phyloP scores from a whole-genome alignment of 257 asterid species.

The Solanum peruvianum region DNA sequence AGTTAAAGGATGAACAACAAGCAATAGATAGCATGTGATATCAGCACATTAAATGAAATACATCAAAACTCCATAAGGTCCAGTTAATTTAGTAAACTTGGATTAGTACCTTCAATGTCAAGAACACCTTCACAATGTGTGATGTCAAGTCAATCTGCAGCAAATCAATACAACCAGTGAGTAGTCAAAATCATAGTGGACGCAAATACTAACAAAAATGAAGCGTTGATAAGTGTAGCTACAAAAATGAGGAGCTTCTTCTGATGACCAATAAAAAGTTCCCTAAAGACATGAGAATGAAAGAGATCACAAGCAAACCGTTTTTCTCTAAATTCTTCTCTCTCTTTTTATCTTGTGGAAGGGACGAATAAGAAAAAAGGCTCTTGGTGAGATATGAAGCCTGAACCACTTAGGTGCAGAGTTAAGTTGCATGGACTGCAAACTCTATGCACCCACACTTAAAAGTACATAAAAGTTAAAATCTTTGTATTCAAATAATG shows the following conservation, averaged over 20 bases:
- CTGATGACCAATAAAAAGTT: neutral
- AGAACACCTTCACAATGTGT: slow-evolving; percentile 78
- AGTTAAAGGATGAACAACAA: neutral
- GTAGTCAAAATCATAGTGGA: neutral
- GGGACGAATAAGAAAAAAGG: neutral
- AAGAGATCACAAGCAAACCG: neutral
- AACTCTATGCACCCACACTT: neutral
- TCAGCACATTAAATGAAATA: neutral
- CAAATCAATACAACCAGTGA: slow-evolving; percentile 1
- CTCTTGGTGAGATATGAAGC: neutral
- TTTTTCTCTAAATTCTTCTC: neutral
- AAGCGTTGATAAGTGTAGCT: neutral
- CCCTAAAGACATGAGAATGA: neutral
- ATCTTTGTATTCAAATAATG: neutral
- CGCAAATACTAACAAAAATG: neutral
- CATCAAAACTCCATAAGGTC: neutral
- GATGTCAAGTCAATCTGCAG: slow-evolving; percentile 92
- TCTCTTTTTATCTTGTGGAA: neutral
- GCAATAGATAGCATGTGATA: neutral
- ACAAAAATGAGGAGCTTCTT: neutral
- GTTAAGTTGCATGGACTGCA: neutral
- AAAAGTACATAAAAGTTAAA: neutral
- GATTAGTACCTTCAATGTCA: slow-evolving; percentile 66
- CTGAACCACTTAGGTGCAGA: neutral
- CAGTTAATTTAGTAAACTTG: neutral